phyloP scores from a whole-genome alignment of 2,329 filamentous ascomycete species.

The Zopfia rhizophila region DNA sequence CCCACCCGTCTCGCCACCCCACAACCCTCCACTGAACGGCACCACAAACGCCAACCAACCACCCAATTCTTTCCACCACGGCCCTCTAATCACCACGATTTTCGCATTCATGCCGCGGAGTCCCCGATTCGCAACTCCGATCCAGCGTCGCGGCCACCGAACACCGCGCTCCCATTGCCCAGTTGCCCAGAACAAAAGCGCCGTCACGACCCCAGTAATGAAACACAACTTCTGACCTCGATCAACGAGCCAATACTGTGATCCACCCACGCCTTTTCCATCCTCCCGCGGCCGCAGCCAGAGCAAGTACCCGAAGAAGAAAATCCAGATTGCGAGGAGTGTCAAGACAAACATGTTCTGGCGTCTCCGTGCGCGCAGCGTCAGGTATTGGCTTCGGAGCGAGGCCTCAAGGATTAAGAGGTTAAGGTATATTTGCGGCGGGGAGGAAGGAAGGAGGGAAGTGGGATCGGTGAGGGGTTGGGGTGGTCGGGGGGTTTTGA shows the following conservation, averaged over 20 bases:
- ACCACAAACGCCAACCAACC: constrained; percentile 80
- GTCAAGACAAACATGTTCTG: constrained; percentile 94
- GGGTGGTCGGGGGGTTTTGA: constrained; percentile 51
- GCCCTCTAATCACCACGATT: constrained; percentile 85
- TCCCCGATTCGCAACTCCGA: constrained; percentile 87
- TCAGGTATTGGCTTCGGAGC: constrained; percentile 90
- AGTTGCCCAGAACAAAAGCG: constrained; percentile 88
- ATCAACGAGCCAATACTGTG: constrained; percentile 96
- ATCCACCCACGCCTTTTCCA: constrained; percentile 88
- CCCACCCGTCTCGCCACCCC: constrained; percentile 62
- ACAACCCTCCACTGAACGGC: constrained; percentile 67
- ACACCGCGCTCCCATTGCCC: constrained; percentile 97
- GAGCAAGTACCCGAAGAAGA: constrained; percentile 86
- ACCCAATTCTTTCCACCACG: constrained; percentile 82
- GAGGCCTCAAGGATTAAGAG: constrained; percentile 96
- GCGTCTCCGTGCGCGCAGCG: constrained; percentile 84
- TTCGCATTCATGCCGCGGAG: constrained; percentile 95
- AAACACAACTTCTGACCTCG: constrained; percentile 90
- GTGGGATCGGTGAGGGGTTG: constrained; percentile 72
- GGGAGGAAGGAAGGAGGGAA: constrained; percentile 84
- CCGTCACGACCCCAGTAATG: constrained; percentile 88
- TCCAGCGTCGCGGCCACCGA: constrained; percentile 92
- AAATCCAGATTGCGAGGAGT: constrained; percentile 81
- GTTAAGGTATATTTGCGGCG: constrained; percentile 97
- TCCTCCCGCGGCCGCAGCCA: constrained; percentile 97